These are phyloP conservation scores for Penicillium sumatraense DNA, from an alignment of 2,329 filamentous ascomycete species.

Conservation along the genomic window DNA sequence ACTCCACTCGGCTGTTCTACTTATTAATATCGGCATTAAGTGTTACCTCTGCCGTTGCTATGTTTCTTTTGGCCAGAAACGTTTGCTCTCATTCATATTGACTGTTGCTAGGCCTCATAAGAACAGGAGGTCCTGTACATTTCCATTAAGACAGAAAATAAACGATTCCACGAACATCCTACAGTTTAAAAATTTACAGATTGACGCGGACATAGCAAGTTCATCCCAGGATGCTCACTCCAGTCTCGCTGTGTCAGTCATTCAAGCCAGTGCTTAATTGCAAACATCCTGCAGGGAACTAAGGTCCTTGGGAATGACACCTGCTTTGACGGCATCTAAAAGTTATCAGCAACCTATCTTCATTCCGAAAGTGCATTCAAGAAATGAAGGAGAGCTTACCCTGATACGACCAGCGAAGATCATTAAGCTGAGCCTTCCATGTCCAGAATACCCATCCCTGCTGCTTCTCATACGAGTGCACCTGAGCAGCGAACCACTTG, in stretches of 20 bases:
- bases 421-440: constrained; percentile 58
- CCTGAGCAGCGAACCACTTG: constrained; percentile 63
- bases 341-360: constrained; percentile 17
- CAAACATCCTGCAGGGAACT: constrained; percentile 16
- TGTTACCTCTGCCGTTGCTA: background rate
- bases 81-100: too few species aligned
- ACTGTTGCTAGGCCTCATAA: background rate
- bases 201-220: too few species aligned
- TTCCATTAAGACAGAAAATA: background rate
- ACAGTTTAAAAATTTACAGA: too few species aligned
- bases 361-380: too few species aligned
- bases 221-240: too few species aligned
- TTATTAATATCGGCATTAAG: background rate
- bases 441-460: constrained; percentile 64
- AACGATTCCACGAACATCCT: too few species aligned
- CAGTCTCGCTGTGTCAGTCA: background rate
- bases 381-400: constrained; percentile 17
- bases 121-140: background rate
- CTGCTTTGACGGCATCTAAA: constrained; percentile 44
- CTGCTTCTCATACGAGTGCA: constrained; percentile 58
- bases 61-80: too few species aligned
- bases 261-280: background rate
- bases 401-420: constrained; percentile 36
- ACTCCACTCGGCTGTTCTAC: background rate
- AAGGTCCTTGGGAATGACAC: constrained; percentile 44